Evolutionary conservation across 2,329 filamentous ascomycete species (phyloP).

Genomic region (Tolypocladium guangdongense): DNA sequence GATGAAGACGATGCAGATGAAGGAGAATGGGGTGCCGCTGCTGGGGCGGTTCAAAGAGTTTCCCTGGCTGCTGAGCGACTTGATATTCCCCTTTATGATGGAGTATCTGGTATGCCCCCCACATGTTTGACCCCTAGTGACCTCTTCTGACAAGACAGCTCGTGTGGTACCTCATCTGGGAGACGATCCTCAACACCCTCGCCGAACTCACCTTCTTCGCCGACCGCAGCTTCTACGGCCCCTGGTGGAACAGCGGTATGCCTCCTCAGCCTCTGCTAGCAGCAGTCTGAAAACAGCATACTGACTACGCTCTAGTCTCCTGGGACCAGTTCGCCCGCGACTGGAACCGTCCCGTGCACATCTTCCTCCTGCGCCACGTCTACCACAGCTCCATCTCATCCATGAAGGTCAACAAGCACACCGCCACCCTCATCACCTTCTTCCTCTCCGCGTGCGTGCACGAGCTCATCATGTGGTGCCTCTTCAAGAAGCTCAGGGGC

Average conservation of each 20-base stretch:
- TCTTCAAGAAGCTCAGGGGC: slow-evolving; percentile 67
- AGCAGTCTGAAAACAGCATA: not conserved
- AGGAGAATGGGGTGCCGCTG: slow-evolving; percentile 52
- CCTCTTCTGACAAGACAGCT: slow-evolving; percentile 25
- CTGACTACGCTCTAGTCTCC: slow-evolving; percentile 26
- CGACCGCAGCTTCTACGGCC: slow-evolving; percentile 60
- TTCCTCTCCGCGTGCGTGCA: slow-evolving; percentile 60
- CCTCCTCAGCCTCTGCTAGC: not conserved
- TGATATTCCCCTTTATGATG: slow-evolving; percentile 70
- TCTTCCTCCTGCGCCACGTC: slow-evolving; percentile 67
- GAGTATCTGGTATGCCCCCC: slow-evolving; percentile 48
- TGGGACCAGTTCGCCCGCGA: slow-evolving; percentile 73
- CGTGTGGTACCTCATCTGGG: slow-evolving; percentile 76
- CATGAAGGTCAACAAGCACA: slow-evolving; percentile 57
- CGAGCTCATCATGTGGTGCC: slow-evolving; percentile 69
- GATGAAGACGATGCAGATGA: slow-evolving; percentile 54
- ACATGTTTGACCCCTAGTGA: not conserved
- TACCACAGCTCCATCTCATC: slow-evolving; percentile 69
- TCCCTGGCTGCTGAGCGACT: slow-evolving; percentile 63
- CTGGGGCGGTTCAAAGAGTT: slow-evolving; percentile 53
- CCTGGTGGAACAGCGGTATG: slow-evolving; percentile 51
- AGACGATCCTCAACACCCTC: slow-evolving; percentile 61
- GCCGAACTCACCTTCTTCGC: slow-evolving; percentile 69
- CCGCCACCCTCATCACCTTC: slow-evolving; percentile 67
- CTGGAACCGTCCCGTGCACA: slow-evolving; percentile 70